These are phyloP conservation scores for Gilbertella persicaria DNA, from an alignment of 371 early-diverging fungal genomes.

Conservation along the genomic window DNA sequence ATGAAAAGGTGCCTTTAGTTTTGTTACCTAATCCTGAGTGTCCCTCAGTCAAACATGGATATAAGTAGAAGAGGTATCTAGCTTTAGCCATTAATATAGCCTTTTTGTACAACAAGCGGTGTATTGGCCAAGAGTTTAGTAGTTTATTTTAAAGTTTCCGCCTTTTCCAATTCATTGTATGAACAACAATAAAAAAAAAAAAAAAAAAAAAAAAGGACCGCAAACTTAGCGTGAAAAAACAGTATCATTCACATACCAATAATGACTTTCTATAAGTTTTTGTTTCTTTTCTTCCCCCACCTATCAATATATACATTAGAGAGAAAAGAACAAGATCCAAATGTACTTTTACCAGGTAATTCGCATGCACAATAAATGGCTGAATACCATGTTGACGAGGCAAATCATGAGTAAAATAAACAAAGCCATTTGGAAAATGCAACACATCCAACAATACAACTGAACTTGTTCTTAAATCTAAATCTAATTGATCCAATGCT, in stretches of 20 bases:
- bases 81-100: too few species aligned
- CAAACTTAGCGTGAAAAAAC: too few species aligned
- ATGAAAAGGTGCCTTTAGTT: too few species aligned
- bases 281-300: conserved; percentile 56
- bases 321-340: neutral
- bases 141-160: too few species aligned
- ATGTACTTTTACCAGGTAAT: conserved; percentile 33
- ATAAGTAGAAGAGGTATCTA: too few species aligned
- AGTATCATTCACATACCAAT: conserved; percentile 47
- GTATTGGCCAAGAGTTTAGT: too few species aligned
- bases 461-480: conserved; percentile 32
- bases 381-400: conserved; percentile 30
- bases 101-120: too few species aligned
- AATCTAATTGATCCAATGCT: conserved; percentile 28
- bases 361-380: conserved; percentile 48
- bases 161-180: too few species aligned
- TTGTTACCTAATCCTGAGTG: too few species aligned
- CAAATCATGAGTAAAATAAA: conserved; percentile 35
- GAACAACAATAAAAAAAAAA: too few species aligned
- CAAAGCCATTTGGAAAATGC: conserved; percentile 44
- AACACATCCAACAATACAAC: conserved; percentile 40
- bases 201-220: too few species aligned
- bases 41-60: too few species aligned
- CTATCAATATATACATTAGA: conserved; percentile 12
- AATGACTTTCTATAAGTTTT: conserved; percentile 20